Conservation (phyloP, 257 asterid species). For the Paraleonurus japonicus region DNA sequence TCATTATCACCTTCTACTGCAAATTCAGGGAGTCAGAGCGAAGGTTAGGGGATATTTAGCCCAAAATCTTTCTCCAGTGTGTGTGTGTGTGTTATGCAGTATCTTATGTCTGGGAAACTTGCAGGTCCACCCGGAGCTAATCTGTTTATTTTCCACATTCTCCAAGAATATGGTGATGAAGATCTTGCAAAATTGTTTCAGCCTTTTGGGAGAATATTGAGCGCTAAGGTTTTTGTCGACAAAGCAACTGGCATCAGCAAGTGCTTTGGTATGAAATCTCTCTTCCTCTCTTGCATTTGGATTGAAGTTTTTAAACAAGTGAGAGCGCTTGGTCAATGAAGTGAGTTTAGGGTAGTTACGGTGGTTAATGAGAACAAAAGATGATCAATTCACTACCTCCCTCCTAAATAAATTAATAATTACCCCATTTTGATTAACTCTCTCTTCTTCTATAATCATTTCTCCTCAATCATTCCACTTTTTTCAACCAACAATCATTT, state of each 20-base stretch:
- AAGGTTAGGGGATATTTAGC: slow-evolving; percentile 50
- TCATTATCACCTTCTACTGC: slow-evolving; percentile 53
- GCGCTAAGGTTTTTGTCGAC: slow-evolving; percentile 92
- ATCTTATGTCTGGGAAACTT: slow-evolving; percentile 18
- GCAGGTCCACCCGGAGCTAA: slow-evolving; percentile 98
- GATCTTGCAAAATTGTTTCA: slow-evolving; percentile 85
- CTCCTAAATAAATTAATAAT: too few relatives aligned
- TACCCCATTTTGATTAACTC: too few relatives aligned
- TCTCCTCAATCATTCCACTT: too few relatives aligned
- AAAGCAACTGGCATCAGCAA: slow-evolving; percentile 89
- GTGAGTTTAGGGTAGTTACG: too few relatives aligned
- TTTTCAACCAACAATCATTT: too few relatives aligned
- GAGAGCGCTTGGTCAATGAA: too few relatives aligned
- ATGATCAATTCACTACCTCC: too few relatives aligned
- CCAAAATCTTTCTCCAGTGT: not conserved
- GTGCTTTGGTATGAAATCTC: slow-evolving; percentile 71
- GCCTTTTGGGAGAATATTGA: slow-evolving; percentile 81
- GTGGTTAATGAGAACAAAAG: too few relatives aligned
- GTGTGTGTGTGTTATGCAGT: slow-evolving; percentile 2
- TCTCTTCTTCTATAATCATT: too few relatives aligned
- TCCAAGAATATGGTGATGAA: slow-evolving; percentile 86
- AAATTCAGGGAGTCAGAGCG: slow-evolving; percentile 65
- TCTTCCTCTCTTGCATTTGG: not conserved
- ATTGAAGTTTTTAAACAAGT: too few relatives aligned
- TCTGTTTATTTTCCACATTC: slow-evolving; percentile 91